A percentile compares a stretch with the other conserved stretches of the same genome.
Evolutionary conservation across 352 stramenopile species (phyloP).

Genomic region (Globisporangium iwayamae): DNA sequence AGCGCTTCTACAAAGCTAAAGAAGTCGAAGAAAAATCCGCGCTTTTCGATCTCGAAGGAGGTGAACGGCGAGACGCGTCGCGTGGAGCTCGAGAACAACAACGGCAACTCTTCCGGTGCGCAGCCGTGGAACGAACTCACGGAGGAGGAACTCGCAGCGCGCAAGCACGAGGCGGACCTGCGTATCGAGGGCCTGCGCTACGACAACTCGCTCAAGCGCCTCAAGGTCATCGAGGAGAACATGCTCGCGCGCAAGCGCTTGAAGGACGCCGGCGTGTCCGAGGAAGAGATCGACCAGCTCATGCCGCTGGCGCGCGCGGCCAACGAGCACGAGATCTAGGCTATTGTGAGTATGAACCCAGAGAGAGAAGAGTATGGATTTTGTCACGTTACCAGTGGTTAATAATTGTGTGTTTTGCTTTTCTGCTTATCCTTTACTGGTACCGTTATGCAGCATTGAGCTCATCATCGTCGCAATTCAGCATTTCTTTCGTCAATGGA

Average conservation of each 20-base stretch:
- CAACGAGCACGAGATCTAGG: not conserved
- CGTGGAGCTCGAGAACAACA: slow-evolving; percentile 4
- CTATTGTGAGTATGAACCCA: too few relatives aligned
- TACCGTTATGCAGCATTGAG: too few relatives aligned
- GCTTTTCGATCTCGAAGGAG: slow-evolving; percentile 11
- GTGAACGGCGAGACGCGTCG: slow-evolving; percentile 8
- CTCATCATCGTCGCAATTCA: too few relatives aligned
- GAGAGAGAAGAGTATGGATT: not conserved
- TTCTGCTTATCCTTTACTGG: too few relatives aligned
- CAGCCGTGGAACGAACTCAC: slow-evolving; percentile 15
- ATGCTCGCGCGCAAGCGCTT: slow-evolving; percentile 42
- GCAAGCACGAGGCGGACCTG: slow-evolving; percentile 19
- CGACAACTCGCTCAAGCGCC: slow-evolving; percentile 22
- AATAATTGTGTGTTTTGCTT: too few relatives aligned
- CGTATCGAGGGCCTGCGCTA: slow-evolving; percentile 20
- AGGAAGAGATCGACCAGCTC: slow-evolving; percentile 19
- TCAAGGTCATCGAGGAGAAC: slow-evolving; percentile 20
- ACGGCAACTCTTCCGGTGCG: not conserved
- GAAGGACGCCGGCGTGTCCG: slow-evolving; percentile 28
- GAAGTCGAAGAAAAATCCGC: slow-evolving; percentile 7
- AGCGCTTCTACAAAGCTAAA: not conserved
- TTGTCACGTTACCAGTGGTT: not conserved
- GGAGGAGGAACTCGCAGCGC: slow-evolving; percentile 17
- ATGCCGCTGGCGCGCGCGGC: slow-evolving; percentile 9
- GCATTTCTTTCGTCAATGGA: too few relatives aligned